A percentile compares a stretch with the other conserved stretches of the same genome.
Evolutionary conservation across 306 rosid species (phyloP).

Genomic region (Vigna unguiculata): DNA sequence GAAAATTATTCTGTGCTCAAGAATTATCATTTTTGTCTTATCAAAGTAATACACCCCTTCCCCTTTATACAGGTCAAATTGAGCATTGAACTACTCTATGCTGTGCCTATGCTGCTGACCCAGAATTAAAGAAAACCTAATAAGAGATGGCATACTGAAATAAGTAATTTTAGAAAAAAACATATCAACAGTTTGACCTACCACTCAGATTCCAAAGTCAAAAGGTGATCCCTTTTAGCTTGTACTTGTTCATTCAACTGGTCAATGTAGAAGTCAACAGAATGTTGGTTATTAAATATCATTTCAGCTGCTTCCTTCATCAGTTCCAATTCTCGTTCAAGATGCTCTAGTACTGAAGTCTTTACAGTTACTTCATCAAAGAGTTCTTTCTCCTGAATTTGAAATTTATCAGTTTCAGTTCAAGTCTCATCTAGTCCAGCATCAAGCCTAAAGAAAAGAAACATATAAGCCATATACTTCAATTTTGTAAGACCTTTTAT

Average conservation of each 20-base stretch:
- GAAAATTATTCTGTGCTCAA: slow-evolving; percentile 15
- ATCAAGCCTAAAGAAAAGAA: slow-evolving; percentile 40
- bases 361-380: slow-evolving; percentile 48
- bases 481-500: slow-evolving; percentile 24
- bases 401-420: slow-evolving; percentile 46
- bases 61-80: background rate
- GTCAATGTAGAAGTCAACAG: slow-evolving; percentile 65
- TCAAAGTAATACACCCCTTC: background rate
- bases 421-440: slow-evolving; percentile 45
- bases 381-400: slow-evolving; percentile 55
- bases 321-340: slow-evolving; percentile 68
- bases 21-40: slow-evolving; percentile 30
- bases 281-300: slow-evolving; percentile 58
- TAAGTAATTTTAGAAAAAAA: slow-evolving; percentile 25
- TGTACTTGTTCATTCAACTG: slow-evolving; percentile 63
- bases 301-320: slow-evolving; percentile 62
- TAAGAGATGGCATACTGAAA: slow-evolving; percentile 9
- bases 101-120: slow-evolving; percentile 21
- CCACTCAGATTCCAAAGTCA: slow-evolving; percentile 67
- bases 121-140: slow-evolving; percentile 4
- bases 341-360: slow-evolving; percentile 62
- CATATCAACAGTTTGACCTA: slow-evolving; percentile 41
- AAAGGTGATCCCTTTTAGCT: slow-evolving; percentile 55
- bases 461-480: background rate
- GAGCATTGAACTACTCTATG: slow-evolving; percentile 19